A percentile compares a stretch with the other conserved stretches of the same genome.
phyloP scores from a whole-genome alignment of 139 green algal species.

The Zygnema circumcarinatum region DNA sequence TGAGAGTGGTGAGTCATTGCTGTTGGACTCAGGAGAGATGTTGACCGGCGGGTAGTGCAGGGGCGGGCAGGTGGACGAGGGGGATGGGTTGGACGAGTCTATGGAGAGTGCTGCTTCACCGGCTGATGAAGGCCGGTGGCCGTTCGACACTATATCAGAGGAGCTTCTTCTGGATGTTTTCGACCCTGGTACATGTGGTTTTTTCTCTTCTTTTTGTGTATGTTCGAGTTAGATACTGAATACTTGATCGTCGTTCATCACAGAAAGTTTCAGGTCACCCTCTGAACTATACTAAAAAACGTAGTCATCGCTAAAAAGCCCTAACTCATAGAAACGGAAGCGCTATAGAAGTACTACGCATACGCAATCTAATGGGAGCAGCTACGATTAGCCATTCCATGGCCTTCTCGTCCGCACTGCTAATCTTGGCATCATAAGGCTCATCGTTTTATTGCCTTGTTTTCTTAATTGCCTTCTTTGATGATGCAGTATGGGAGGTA shows the following conservation, averaged over 20 bases:
- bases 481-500: slow-evolving; percentile 71
- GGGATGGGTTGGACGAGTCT: slow-evolving; percentile 51
- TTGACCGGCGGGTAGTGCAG: not conserved
- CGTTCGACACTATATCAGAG: slow-evolving; percentile 81
- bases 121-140: slow-evolving; percentile 74
- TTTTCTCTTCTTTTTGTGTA: not conserved
- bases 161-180: slow-evolving; percentile 79
- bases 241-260: not conserved
- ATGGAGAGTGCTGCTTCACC: not conserved
- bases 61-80: slow-evolving; percentile 64
- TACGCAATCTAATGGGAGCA: no score
- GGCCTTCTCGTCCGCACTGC: no score
- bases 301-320: no score
- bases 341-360: no score
- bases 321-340: no score
- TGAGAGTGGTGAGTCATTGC: no score
- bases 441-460: no score
- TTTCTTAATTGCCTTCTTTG: no score
- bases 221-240: slow-evolving; percentile 3
- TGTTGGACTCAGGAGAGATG: not conserved
- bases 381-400: no score
- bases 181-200: slow-evolving; percentile 58
- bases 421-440: no score
- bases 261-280: no score
- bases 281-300: no score